These are phyloP conservation scores for Scortechinia acanthostroma DNA, from an alignment of 2,329 filamentous ascomycete genomes.

Conservation along the genomic window DNA sequence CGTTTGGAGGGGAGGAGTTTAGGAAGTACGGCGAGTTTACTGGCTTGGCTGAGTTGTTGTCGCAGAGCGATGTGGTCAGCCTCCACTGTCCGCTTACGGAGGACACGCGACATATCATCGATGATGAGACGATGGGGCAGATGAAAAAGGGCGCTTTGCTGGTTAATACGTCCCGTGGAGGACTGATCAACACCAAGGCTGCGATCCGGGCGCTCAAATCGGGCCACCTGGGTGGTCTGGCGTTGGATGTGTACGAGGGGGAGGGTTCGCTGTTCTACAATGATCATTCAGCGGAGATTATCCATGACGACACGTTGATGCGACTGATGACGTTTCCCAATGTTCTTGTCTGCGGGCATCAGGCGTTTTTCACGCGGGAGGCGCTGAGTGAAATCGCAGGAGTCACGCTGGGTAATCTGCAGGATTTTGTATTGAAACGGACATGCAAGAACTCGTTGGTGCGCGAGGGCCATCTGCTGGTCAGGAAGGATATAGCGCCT, in stretches of 20 bases:
- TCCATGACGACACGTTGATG: conserved; percentile 60
- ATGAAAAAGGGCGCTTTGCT: conserved; percentile 30
- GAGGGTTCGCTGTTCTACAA: conserved; percentile 28
- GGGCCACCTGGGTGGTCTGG: conserved; percentile 25
- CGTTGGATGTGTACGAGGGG: conserved; percentile 34
- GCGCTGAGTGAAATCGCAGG: conserved; percentile 57
- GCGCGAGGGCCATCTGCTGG: not conserved
- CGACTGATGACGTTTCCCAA: conserved; percentile 64
- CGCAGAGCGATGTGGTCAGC: conserved; percentile 28
- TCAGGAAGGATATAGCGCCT: not conserved
- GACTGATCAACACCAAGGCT: conserved; percentile 27
- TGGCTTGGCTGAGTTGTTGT: conserved; percentile 21
- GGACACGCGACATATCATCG: conserved; percentile 29
- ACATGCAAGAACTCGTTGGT: not conserved
- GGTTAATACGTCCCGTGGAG: conserved; percentile 36
- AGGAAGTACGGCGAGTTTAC: conserved; percentile 20
- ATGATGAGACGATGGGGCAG: conserved; percentile 19
- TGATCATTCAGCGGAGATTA: conserved; percentile 34
- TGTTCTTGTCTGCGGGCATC: conserved; percentile 59
- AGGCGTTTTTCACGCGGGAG: conserved; percentile 64
- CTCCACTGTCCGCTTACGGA: conserved; percentile 36
- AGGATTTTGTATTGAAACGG: not conserved
- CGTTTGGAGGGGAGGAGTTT: conserved; percentile 19
- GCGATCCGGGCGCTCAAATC: conserved; percentile 28
- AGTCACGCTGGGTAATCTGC: conserved; percentile 29